These are phyloP conservation scores for Candida boidinii DNA, from an alignment of 805 yeast species.

Conservation along the genomic window DNA sequence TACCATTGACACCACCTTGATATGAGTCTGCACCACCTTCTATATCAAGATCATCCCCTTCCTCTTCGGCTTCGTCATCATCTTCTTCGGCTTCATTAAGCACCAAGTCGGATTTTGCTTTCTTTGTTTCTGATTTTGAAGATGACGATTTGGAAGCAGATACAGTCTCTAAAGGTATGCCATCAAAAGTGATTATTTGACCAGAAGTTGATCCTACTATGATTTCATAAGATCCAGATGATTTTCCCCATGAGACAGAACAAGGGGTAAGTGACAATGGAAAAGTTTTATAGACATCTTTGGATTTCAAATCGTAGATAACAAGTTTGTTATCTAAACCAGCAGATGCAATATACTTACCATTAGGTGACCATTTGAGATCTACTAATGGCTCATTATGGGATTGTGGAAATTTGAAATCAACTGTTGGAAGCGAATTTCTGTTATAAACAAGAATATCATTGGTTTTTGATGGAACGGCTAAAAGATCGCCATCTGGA, in stretches of 20 bases:
- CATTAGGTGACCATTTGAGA: slow-evolving; percentile 54
- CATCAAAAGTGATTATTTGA: slow-evolving; percentile 21
- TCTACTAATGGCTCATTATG: slow-evolving; percentile 34
- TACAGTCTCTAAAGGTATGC: background rate
- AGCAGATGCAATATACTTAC: slow-evolving; percentile 50
- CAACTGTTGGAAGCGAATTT: slow-evolving; percentile 19
- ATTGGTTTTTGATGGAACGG: slow-evolving; percentile 49
- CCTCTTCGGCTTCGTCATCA: slow-evolving; percentile 14
- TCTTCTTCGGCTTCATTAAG: slow-evolving; percentile 11
- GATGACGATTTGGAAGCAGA: background rate
- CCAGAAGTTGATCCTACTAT: slow-evolving; percentile 38
- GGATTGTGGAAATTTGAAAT: slow-evolving; percentile 15
- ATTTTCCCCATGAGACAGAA: slow-evolving; percentile 26
- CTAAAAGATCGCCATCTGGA: slow-evolving; percentile 58
- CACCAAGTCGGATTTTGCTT: slow-evolving; percentile 4
- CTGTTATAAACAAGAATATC: slow-evolving; percentile 38
- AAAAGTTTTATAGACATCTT: slow-evolving; percentile 24
- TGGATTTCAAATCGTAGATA: slow-evolving; percentile 44
- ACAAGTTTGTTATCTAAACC: slow-evolving; percentile 41
- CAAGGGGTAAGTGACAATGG: slow-evolving; percentile 13
- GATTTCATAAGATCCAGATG: slow-evolving; percentile 13
- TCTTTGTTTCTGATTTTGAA: background rate
- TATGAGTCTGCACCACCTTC: slow-evolving; percentile 9
- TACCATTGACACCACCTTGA: slow-evolving; percentile 2
- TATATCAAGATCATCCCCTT: slow-evolving; percentile 36